Percentiles rank a stretch among this genome's conserved stretches.
phyloP scores from a whole-genome alignment of 2,329 filamentous ascomycete genomes.

The Lecanicillium sp. region DNA sequence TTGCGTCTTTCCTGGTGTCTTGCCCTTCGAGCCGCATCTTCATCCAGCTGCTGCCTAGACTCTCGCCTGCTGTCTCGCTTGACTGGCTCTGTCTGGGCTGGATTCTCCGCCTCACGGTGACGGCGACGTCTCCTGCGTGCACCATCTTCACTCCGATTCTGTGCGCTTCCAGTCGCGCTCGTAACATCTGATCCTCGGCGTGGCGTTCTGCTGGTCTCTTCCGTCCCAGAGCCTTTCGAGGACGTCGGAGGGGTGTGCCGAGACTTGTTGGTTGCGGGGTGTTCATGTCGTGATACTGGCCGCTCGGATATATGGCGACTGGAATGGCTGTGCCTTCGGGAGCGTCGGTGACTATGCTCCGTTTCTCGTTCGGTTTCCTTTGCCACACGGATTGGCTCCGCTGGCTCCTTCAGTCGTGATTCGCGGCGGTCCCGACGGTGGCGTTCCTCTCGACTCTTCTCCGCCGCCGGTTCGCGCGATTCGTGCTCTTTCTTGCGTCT shows the following conservation, averaged over 20 bases:
- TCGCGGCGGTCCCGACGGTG: neutral
- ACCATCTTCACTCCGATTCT: constrained; percentile 2
- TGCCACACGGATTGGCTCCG: constrained; percentile 10
- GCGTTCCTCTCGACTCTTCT: neutral
- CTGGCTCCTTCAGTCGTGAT: constrained; percentile 7
- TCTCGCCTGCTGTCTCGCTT: neutral
- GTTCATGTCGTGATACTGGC: constrained; percentile 19
- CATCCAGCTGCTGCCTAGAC: neutral
- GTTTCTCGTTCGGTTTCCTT: constrained; percentile 27
- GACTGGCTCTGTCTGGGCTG: constrained; percentile 1
- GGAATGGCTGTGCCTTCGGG: constrained; percentile 34
- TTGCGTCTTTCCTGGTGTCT: constrained; percentile 23
- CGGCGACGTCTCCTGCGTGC: constrained; percentile 5
- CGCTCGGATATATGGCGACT: constrained; percentile 20
- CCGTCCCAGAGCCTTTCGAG: constrained; percentile 1
- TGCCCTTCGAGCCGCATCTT: constrained; percentile 24
- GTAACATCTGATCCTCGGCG: constrained; percentile 1
- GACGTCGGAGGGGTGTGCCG: constrained; percentile 2
- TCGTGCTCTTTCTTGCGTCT: constrained; percentile 11
- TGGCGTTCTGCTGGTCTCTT: constrained; percentile 1
- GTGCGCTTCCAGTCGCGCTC: neutral
- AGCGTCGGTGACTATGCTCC: constrained; percentile 27
- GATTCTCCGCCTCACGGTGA: constrained; percentile 2
- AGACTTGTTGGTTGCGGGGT: constrained; percentile 4
- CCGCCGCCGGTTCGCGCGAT: too few species aligned